Conservation (phyloP, 495 filamentous ascomycete species). For the Cairneyella variabilis region DNA sequence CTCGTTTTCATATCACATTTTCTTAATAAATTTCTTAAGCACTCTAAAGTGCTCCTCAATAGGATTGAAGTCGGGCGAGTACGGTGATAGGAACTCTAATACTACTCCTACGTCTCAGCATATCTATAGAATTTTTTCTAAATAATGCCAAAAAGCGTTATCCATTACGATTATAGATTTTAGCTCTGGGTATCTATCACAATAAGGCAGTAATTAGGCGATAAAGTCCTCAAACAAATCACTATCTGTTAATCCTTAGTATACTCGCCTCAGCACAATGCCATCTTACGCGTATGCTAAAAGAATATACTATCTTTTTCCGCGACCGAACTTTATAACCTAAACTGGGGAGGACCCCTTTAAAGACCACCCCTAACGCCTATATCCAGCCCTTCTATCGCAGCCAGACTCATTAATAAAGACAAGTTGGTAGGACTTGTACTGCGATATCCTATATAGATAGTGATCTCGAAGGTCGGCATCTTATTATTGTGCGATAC, state of each 20-base stretch:
- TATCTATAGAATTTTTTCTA: not conserved
- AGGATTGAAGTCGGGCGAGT: no score
- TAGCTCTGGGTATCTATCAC: slow-evolving; percentile 8
- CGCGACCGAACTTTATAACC: slow-evolving; percentile 16
- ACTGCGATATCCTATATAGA: slow-evolving; percentile 19
- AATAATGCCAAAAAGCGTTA: not conserved
- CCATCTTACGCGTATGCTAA: slow-evolving; percentile 22
- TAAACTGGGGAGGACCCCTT: slow-evolving; percentile 14
- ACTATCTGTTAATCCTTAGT: slow-evolving; percentile 22
- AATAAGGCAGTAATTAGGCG: slow-evolving; percentile 9
- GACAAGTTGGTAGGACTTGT: slow-evolving; percentile 29
- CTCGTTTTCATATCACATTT: not conserved
- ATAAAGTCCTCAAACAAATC: slow-evolving; percentile 23
- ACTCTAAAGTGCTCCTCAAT: not conserved
- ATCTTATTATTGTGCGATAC: slow-evolving; percentile 23
- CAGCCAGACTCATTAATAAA: slow-evolving; percentile 33
- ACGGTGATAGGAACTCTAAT: not conserved
- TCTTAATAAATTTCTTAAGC: not conserved
- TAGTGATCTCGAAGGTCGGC: slow-evolving; percentile 17
- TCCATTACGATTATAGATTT: not conserved
- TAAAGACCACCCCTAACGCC: slow-evolving; percentile 32
- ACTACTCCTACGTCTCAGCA: not conserved
- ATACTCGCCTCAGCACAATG: slow-evolving; percentile 20
- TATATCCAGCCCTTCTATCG: slow-evolving; percentile 27
- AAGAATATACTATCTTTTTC: slow-evolving; percentile 23